Evolutionary conservation across 768 basidiomycete genomes (phyloP).

Genomic region (Clitopilus hobsonii): DNA sequence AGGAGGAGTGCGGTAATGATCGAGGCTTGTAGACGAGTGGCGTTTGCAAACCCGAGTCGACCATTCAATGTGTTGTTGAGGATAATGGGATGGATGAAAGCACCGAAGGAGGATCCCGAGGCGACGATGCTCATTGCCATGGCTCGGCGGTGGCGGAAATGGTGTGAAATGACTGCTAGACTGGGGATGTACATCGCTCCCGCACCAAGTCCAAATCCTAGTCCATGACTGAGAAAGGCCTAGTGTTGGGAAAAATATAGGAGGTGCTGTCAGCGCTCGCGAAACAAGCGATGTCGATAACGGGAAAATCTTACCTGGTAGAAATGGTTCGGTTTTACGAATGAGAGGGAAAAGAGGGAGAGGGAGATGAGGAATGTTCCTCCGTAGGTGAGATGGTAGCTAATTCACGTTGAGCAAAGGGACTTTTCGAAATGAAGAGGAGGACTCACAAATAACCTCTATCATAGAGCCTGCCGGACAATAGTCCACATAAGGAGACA

Average conservation of each 20-base stretch:
- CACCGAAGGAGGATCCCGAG: constrained; percentile 24
- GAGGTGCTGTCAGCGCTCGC: background rate
- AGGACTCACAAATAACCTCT: constrained; percentile 25
- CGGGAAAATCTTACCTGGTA: constrained; percentile 23
- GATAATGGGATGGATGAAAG: constrained; percentile 41
- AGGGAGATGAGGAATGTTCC: constrained; percentile 20
- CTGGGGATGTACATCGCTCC: constrained; percentile 42
- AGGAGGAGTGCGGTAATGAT: constrained; percentile 32
- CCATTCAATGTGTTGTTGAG: constrained; percentile 34
- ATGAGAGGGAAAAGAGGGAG: constrained; percentile 41
- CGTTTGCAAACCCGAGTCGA: constrained; percentile 35
- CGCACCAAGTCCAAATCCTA: constrained; percentile 37
- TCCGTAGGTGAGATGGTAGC: constrained; percentile 14
- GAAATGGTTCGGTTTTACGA: constrained; percentile 34
- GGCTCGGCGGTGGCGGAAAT: constrained; percentile 27
- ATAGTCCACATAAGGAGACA: constrained; percentile 17
- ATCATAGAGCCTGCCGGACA: constrained; percentile 25
- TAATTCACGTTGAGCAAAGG: constrained; percentile 9
- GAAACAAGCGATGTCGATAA: background rate
- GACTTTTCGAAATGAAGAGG: background rate
- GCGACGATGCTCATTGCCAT: constrained; percentile 7
- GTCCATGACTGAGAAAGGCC: constrained; percentile 40
- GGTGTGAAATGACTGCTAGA: constrained; percentile 38
- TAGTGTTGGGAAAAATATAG: constrained; percentile 11
- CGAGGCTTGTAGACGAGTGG: constrained; percentile 36